Evolutionary conservation across 2,329 filamentous ascomycete species (phyloP).

Genomic region (Coleophoma crateriformis): DNA sequence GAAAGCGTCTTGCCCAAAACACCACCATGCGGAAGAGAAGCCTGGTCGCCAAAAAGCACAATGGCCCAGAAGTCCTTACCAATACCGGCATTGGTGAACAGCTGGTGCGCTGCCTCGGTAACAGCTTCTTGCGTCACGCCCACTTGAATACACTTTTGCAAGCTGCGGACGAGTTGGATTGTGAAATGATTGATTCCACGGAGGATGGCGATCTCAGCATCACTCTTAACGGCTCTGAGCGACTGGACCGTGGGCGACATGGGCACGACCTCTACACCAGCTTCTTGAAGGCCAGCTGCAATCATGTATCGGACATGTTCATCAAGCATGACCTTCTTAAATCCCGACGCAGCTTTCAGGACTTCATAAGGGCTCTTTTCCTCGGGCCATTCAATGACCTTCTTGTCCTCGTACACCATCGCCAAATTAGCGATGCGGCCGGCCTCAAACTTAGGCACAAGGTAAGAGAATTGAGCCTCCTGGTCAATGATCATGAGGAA

Average conservation of each 20-base stretch:
- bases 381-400: slow-evolving; percentile 55
- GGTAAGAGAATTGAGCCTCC: slow-evolving; percentile 49
- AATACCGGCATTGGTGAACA: slow-evolving; percentile 41
- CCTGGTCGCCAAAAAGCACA: slow-evolving; percentile 48
- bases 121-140: slow-evolving; percentile 53
- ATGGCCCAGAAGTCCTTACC: slow-evolving; percentile 57
- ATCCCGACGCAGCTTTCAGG: slow-evolving; percentile 35
- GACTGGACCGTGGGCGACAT: slow-evolving; percentile 45
- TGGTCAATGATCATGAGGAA: slow-evolving; percentile 50
- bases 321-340: slow-evolving; percentile 48
- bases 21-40: slow-evolving; percentile 31
- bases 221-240: slow-evolving; percentile 51
- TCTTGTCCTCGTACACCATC: slow-evolving; percentile 44
- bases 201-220: slow-evolving; percentile 49
- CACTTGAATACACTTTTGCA: slow-evolving; percentile 44
- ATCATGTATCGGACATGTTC: slow-evolving; percentile 62
- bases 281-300: slow-evolving; percentile 44
- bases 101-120: slow-evolving; percentile 43
- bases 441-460: slow-evolving; percentile 55
- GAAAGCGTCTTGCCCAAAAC: slow-evolving; percentile 40
- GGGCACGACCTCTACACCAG: slow-evolving; percentile 48
- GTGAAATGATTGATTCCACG: slow-evolving; percentile 58
- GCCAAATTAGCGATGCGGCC: slow-evolving; percentile 50
- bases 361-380: slow-evolving; percentile 58
- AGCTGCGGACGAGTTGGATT: slow-evolving; percentile 50